Conservation (phyloP, 1,139 yeast genomes). For the Hemisphaericaspora subhashii region DNA sequence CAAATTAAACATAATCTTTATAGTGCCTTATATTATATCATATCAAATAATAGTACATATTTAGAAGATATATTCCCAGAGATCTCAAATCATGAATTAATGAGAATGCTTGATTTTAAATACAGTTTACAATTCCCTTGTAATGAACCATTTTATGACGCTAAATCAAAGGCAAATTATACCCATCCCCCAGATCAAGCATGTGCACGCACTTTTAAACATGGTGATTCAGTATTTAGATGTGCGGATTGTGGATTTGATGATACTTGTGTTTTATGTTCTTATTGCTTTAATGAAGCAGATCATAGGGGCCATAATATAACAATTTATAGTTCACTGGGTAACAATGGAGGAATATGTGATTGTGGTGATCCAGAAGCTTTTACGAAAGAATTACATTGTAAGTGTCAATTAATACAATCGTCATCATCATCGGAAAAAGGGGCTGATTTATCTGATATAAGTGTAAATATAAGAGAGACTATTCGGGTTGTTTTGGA, state of each 20-base stretch:
- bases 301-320: conserved; percentile 71
- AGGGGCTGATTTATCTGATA: conserved; percentile 13
- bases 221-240: conserved; percentile 65
- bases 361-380: conserved; percentile 94
- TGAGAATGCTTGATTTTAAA: conserved; percentile 1
- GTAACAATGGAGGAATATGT: conserved; percentile 63
- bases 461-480: conserved; percentile 21
- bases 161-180: conserved; percentile 14
- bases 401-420: conserved; percentile 35
- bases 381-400: conserved; percentile 58
- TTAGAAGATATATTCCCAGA: conserved; percentile 28
- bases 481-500: conserved; percentile 45
- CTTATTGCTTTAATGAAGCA: conserved; percentile 62
- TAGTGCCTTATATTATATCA: conserved; percentile 32
- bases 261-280: conserved; percentile 73
- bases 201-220: conserved; percentile 61
- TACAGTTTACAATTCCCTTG: conserved; percentile 11
- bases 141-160: conserved; percentile 14
- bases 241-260: conserved; percentile 70
- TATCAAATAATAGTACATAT: conserved; percentile 31
- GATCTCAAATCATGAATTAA: conserved; percentile 20
- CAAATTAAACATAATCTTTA: conserved; percentile 21
- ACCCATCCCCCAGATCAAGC: conserved; percentile 39
- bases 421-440: conserved; percentile 13
- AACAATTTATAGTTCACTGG: conserved; percentile 48